Evolutionary conservation across 1,284 basidiomycete species (phyloP).

Genomic region (Megacollybia platyphylla): DNA sequence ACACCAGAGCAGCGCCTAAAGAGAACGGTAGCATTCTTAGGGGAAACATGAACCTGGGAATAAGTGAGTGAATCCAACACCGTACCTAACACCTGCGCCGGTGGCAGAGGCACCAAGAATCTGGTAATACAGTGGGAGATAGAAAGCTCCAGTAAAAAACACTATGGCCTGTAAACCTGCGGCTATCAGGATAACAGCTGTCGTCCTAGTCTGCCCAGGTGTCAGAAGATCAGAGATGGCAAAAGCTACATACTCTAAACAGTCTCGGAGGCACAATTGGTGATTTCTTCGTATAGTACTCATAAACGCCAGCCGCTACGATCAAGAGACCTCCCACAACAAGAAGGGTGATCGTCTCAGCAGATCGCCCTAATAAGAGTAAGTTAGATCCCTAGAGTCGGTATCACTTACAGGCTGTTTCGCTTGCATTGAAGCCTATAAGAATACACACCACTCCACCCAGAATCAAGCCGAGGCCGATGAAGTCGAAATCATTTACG

Average conservation of each 20-base stretch:
- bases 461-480: constrained; percentile 64
- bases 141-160: constrained; percentile 57
- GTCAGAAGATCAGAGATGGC: background rate
- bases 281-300: constrained; percentile 56
- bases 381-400: background rate
- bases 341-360: constrained; percentile 65
- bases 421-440: constrained; percentile 73
- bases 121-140: constrained; percentile 73
- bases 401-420: constrained; percentile 41
- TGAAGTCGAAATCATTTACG: constrained; percentile 60
- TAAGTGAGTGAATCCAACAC: background rate
- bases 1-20: constrained; percentile 44
- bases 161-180: constrained; percentile 55
- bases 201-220: constrained; percentile 52
- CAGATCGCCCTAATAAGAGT: constrained; percentile 15
- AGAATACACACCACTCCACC: constrained; percentile 64
- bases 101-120: constrained; percentile 68
- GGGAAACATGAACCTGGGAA: background rate
- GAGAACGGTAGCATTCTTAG: constrained; percentile 67
- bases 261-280: constrained; percentile 75
- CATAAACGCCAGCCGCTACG: constrained; percentile 46
- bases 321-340: constrained; percentile 54
- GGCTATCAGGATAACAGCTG: constrained; percentile 48
- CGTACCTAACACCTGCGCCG: constrained; percentile 57
- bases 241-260: constrained; percentile 38